These are phyloP conservation scores for Chamaecyparis obtusa DNA, from an alignment of 75 land plant genomes.

Conservation along the genomic window DNA sequence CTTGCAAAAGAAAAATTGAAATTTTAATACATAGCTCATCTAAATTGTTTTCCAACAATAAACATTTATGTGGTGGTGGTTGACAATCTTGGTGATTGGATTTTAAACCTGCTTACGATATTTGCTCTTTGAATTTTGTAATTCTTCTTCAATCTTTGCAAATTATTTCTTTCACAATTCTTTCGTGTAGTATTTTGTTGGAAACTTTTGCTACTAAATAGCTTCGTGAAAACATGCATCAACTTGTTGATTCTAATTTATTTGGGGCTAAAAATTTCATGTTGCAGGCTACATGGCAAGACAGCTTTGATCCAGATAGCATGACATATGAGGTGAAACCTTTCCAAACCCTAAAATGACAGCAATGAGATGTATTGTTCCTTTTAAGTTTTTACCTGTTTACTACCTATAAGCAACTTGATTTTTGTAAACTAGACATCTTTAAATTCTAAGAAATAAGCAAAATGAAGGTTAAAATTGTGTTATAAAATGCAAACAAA, in stretches of 20 bases:
- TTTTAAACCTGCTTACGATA: not conserved
- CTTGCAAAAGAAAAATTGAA: too few relatives aligned
- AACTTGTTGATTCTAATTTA: not conserved
- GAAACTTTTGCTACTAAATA: not conserved
- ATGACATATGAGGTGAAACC: constrained; percentile 84
- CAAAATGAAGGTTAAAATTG: too few relatives aligned
- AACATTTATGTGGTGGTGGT: not conserved
- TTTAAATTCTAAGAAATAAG: too few relatives aligned
- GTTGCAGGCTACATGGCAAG: constrained; percentile 65
- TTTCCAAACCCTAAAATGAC: not conserved
- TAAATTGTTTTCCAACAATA: not conserved
- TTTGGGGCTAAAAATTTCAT: not conserved
- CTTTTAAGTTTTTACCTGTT: not conserved
- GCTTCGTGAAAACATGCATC: not conserved
- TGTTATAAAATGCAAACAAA: not conserved
- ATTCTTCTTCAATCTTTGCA: not conserved
- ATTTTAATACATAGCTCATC: not conserved
- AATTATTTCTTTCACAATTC: not conserved
- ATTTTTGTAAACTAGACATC: not conserved
- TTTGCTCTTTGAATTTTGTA: not conserved
- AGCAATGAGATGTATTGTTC: not conserved
- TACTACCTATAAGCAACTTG: not conserved
- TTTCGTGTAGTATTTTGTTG: not conserved
- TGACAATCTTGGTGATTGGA: not conserved
- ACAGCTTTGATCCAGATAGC: constrained; percentile 78